Evolutionary conservation across 257 asterid genomes (phyloP).

Genomic region (Nicotiana sylvestris): DNA sequence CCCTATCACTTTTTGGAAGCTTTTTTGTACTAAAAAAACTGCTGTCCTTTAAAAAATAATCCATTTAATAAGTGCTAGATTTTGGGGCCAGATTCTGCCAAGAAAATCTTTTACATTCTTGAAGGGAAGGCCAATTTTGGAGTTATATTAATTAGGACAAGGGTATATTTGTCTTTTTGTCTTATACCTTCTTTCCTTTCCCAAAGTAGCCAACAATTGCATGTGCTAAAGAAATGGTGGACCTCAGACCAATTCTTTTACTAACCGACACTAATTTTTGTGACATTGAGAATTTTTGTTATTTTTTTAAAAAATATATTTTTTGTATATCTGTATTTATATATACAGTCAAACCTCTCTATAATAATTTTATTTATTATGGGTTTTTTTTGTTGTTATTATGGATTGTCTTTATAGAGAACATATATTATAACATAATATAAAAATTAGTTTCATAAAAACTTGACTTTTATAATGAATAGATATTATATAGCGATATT

Average conservation of each 20-base stretch:
- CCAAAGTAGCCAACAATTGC: slow-evolving; percentile 24
- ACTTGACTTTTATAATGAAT: too few relatives aligned
- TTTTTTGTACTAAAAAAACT: slow-evolving; percentile 19
- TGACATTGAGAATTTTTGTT: background rate
- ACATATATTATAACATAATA: too few relatives aligned
- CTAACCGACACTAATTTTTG: background rate
- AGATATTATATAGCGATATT: too few relatives aligned
- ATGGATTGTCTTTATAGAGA: too few relatives aligned
- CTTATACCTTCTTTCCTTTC: background rate
- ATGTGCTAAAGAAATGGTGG: slow-evolving; percentile 49
- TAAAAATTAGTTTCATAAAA: too few relatives aligned
- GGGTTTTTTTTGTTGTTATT: too few relatives aligned
- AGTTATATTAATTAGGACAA: slow-evolving; percentile 4
- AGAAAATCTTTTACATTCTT: slow-evolving; percentile 26
- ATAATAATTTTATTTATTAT: too few relatives aligned
- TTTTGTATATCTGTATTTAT: too few relatives aligned
- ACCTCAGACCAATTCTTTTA: slow-evolving; percentile 20
- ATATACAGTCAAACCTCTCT: too few relatives aligned
- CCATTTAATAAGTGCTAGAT: slow-evolving; percentile 15
- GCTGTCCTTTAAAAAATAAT: slow-evolving; percentile 15
- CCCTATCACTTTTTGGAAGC: slow-evolving; percentile 11
- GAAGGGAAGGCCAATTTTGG: slow-evolving; percentile 8
- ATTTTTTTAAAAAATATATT: background rate
- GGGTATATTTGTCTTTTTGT: slow-evolving; percentile 35
- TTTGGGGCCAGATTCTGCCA: slow-evolving; percentile 16